These are phyloP conservation scores for Colletotrichum theobromicola DNA, from an alignment of 2,329 filamentous ascomycete species.

Conservation along the genomic window DNA sequence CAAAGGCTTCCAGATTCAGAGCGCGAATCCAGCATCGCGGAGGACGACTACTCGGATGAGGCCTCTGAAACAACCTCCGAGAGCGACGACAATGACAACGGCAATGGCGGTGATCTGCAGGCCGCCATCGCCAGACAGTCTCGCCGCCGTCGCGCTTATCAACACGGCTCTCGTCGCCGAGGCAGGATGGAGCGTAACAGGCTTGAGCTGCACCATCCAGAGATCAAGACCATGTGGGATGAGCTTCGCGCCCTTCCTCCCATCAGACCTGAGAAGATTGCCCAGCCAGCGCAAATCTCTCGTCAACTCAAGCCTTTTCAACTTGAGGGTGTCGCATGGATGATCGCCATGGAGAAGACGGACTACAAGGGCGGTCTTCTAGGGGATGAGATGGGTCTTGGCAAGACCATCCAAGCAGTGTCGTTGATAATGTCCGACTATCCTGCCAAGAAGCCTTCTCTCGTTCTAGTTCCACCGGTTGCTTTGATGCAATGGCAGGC, in stretches of 20 bases:
- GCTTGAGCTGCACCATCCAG: slow-evolving; percentile 78
- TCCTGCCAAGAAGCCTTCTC: slow-evolving; percentile 76
- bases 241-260: slow-evolving; percentile 72
- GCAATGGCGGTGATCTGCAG: neutral
- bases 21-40: neutral
- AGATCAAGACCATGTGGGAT: slow-evolving; percentile 84
- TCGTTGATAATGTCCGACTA: slow-evolving; percentile 98
- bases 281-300: slow-evolving; percentile 79
- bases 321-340: slow-evolving; percentile 92
- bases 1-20: neutral
- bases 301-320: slow-evolving; percentile 92
- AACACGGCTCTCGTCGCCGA: slow-evolving; percentile 26
- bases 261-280: slow-evolving; percentile 65
- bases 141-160: slow-evolving; percentile 38
- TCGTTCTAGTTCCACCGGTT: slow-evolving; percentile 91
- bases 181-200: slow-evolving; percentile 61
- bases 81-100: neutral
- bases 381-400: slow-evolving; percentile 98
- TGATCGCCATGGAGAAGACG: slow-evolving; percentile 86
- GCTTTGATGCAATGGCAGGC: slow-evolving; percentile 95
- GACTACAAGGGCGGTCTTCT: slow-evolving; percentile 88
- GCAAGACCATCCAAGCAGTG: slow-evolving; percentile 98
- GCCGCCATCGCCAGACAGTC: slow-evolving; percentile 23
- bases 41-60: neutral
- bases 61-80: neutral